Percentiles rank a stretch among this genome's conserved stretches.
Conservation (phyloP, 2,329 filamentous ascomycete genomes). For the Stemphylium vesicarium region DNA sequence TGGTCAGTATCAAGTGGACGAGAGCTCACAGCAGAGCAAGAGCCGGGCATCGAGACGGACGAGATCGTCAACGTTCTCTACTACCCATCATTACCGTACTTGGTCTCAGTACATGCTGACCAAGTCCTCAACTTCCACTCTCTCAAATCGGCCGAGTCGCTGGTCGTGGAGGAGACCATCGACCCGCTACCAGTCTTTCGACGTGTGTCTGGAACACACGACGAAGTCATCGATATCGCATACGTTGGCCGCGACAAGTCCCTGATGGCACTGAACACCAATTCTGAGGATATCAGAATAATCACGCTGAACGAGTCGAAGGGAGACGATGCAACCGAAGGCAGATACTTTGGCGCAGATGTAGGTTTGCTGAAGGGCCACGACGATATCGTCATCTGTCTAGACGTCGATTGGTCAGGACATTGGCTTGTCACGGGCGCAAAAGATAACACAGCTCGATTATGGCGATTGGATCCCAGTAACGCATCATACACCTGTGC, state of each 20-base stretch:
- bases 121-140: constrained; percentile 84
- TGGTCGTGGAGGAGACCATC: constrained; percentile 55
- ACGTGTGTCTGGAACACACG: constrained; percentile 92
- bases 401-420: constrained; percentile 96
- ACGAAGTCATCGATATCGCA: constrained; percentile 94
- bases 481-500: constrained; percentile 79
- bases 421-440: constrained; percentile 95
- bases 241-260: constrained; percentile 83
- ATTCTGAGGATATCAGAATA: constrained; percentile 89
- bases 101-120: constrained; percentile 85
- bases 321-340: constrained; percentile 34
- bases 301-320: constrained; percentile 67
- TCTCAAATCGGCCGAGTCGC: constrained; percentile 51
- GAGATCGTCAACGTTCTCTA: constrained; percentile 76
- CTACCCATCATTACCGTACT: constrained; percentile 67
- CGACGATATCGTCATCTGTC: constrained; percentile 91
- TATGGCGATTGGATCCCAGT: constrained; percentile 85
- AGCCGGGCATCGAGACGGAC: constrained; percentile 64
- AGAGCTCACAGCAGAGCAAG: constrained; percentile 80
- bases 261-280: constrained; percentile 87
- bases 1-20: constrained; percentile 80
- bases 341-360: constrained; percentile 86
- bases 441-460: constrained; percentile 91
- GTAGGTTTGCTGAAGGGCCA: constrained; percentile 86
- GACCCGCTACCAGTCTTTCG: constrained; percentile 68